A percentile compares a stretch with the other conserved stretches of the same genome.
Conservation (phyloP, 768 basidiomycete species). For the Trametes cinnabarina region DNA sequence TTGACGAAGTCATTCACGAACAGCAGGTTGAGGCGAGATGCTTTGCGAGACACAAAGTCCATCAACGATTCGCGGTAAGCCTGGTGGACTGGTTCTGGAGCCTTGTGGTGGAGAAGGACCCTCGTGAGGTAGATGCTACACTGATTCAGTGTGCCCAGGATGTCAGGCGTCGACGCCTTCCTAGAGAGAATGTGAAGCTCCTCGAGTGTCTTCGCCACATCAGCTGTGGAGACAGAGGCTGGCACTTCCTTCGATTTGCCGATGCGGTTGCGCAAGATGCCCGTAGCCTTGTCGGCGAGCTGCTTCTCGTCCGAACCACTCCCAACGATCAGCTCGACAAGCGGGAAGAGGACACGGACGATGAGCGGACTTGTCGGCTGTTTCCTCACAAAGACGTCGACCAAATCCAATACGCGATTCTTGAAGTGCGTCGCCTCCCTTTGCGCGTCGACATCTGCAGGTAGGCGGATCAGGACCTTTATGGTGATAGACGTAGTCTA, state of each 20-base stretch:
- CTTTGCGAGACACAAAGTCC: conserved; percentile 81
- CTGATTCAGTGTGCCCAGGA: conserved; percentile 61
- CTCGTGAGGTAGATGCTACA: conserved; percentile 71
- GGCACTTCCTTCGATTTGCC: conserved; percentile 73
- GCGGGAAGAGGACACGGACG: conserved; percentile 66
- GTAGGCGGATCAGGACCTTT: neutral
- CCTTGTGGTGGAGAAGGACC: conserved; percentile 39
- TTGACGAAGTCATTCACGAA: conserved; percentile 81
- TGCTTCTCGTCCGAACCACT: conserved; percentile 78
- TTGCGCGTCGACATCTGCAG: conserved; percentile 64
- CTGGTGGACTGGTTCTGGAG: conserved; percentile 44
- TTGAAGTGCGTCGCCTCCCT: conserved; percentile 95
- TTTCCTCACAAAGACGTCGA: conserved; percentile 79
- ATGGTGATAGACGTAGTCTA: neutral
- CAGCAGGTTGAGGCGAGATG: conserved; percentile 63
- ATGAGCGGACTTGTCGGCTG: conserved; percentile 72
- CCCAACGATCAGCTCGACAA: conserved; percentile 70
- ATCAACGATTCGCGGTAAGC: conserved; percentile 63
- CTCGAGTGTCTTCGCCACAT: conserved; percentile 47
- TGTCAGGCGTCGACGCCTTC: conserved; percentile 58
- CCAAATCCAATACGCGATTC: conserved; percentile 91
- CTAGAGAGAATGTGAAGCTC: conserved; percentile 73
- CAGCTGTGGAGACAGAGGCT: conserved; percentile 40
- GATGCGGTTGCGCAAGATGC: conserved; percentile 72
- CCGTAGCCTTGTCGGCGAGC: conserved; percentile 82